Evolutionary conservation across 345 rosid genomes (phyloP).

Genomic region (Passiflora organensis): DNA sequence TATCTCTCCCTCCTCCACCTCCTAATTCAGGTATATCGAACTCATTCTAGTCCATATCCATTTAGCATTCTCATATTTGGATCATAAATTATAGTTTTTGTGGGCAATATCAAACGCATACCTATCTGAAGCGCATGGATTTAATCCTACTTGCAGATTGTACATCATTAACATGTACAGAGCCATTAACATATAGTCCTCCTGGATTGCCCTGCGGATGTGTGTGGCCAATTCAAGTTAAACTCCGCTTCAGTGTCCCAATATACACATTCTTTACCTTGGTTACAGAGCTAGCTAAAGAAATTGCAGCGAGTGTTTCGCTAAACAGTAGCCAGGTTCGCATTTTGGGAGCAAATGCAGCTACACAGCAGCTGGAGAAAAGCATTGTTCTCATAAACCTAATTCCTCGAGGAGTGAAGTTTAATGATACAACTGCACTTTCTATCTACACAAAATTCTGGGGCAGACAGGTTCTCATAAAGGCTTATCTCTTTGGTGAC

Average conservation of each 20-base stretch:
- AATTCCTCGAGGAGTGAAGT: constrained; percentile 49
- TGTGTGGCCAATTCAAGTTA: constrained; percentile 65
- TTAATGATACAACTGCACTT: constrained; percentile 31
- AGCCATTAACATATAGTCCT: constrained; percentile 55
- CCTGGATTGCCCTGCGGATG: constrained; percentile 57
- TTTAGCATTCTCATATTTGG: too few species aligned
- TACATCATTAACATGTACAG: constrained; percentile 41
- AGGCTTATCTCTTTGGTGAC: constrained; percentile 48
- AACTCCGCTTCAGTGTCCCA: constrained; percentile 45
- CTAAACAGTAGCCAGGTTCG: constrained; percentile 59
- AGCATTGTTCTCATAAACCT: constrained; percentile 55
- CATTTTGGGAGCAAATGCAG: constrained; percentile 63
- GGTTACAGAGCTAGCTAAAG: constrained; percentile 57
- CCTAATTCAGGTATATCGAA: constrained; percentile 43
- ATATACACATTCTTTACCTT: constrained; percentile 56
- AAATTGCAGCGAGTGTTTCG: constrained; percentile 40
- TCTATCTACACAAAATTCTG: constrained; percentile 50
- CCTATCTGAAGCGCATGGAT: background rate
- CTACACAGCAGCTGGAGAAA: constrained; percentile 48
- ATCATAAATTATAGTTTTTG: too few species aligned
- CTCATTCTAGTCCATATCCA: background rate
- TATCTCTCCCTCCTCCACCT: constrained; percentile 61
- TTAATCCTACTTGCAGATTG: constrained; percentile 41
- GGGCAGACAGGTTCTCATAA: constrained; percentile 37
- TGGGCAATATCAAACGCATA: background rate